Conservation (phyloP, 495 filamentous ascomycete species). For the Penicillium turbatum region DNA sequence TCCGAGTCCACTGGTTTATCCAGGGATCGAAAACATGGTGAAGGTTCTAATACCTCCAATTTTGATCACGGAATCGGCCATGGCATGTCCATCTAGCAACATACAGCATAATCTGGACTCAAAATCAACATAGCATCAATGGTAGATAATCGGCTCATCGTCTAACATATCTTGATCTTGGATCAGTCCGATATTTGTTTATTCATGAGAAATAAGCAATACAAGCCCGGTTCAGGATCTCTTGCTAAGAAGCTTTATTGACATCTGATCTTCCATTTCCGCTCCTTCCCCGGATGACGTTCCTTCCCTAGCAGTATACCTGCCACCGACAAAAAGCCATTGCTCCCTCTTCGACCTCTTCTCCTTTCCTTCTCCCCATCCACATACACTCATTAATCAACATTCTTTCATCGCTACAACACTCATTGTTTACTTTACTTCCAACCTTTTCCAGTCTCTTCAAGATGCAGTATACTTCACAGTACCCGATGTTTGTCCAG, state of each 20-base stretch:
- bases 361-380: conserved; percentile 2
- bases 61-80: too few relatives aligned
- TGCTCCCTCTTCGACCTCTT: background rate
- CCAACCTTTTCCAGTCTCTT: background rate
- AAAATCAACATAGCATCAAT: too few relatives aligned
- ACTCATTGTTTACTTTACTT: conserved; percentile 5
- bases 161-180: too few relatives aligned
- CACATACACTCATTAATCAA: conserved; percentile 11
- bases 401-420: conserved; percentile 3
- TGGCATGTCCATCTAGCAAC: too few relatives aligned
- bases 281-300: background rate
- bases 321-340: conserved; percentile 1
- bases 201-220: too few relatives aligned
- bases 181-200: too few relatives aligned
- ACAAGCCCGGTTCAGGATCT: background rate
- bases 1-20: too few relatives aligned
- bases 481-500: background rate
- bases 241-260: background rate
- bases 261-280: background rate
- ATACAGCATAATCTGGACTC: too few relatives aligned
- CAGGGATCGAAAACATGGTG: too few relatives aligned
- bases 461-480: conserved; percentile 10
- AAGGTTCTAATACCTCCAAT: too few relatives aligned
- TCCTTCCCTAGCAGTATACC: background rate
- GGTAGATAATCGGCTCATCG: too few relatives aligned